Conservation (phyloP, 2,329 filamentous ascomycete genomes). For the Cladosporium sp. region DNA sequence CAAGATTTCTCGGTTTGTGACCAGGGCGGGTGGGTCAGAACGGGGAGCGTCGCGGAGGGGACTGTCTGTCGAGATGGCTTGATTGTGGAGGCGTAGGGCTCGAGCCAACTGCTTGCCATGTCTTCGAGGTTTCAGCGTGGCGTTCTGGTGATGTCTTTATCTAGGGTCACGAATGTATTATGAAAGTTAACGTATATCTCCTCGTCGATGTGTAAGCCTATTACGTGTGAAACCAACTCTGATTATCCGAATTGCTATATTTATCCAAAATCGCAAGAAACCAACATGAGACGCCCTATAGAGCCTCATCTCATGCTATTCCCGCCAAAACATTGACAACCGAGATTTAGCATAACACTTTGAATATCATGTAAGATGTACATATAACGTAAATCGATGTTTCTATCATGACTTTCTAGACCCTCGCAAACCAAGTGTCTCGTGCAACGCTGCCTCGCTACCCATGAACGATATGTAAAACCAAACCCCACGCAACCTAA, state of each 20-base stretch:
- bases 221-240: background rate
- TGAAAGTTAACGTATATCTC: background rate
- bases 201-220: background rate
- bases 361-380: background rate
- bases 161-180: background rate
- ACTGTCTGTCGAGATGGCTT: constrained; percentile 32
- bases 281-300: background rate
- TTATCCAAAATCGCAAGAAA: background rate
- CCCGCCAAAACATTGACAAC: background rate
- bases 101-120: background rate
- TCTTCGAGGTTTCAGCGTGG: background rate
- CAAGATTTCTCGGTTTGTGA: constrained; percentile 35
- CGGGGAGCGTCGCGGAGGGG: constrained; percentile 34
- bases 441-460: background rate
- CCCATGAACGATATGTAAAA: background rate
- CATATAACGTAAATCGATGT: background rate
- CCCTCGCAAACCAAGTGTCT: background rate
- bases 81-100: constrained; percentile 25
- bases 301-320: background rate
- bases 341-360: background rate
- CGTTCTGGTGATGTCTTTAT: background rate
- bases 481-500: background rate
- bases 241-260: background rate
- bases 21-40: constrained; percentile 35
- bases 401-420: background rate